Evolutionary conservation across 768 basidiomycete genomes (phyloP).

Genomic region (Kwoniella bestiolae): DNA sequence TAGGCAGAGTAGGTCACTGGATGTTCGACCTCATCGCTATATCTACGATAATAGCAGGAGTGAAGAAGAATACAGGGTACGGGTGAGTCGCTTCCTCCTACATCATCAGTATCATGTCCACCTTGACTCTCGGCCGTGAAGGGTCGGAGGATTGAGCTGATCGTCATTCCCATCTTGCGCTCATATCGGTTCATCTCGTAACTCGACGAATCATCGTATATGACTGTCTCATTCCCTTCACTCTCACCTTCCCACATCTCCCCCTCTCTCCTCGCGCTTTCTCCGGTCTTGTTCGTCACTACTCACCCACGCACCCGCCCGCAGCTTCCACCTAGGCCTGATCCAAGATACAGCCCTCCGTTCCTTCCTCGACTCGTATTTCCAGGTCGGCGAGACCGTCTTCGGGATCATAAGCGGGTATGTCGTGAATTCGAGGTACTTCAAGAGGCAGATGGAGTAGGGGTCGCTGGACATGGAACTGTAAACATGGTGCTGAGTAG

Average conservation of each 20-base stretch:
- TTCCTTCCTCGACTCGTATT: slow-evolving; percentile 45
- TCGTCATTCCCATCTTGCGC: no score
- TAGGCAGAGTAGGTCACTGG: slow-evolving; percentile 37
- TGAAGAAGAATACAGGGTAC: slow-evolving; percentile 44
- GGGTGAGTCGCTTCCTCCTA: slow-evolving; percentile 47
- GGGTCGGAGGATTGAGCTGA: no score
- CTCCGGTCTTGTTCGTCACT: no score
- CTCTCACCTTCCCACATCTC: no score
- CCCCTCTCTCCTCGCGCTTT: no score
- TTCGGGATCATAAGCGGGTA: slow-evolving; percentile 39
- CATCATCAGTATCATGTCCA: no score
- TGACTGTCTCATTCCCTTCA: background rate
- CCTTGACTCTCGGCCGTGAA: no score
- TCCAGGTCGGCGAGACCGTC: slow-evolving; percentile 44
- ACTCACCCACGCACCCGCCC: background rate
- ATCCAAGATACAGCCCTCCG: slow-evolving; percentile 44
- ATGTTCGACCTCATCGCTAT: slow-evolving; percentile 47
- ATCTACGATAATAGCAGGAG: slow-evolving; percentile 48
- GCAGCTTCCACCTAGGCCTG: slow-evolving; percentile 31
- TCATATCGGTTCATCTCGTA: no score
- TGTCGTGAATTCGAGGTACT: slow-evolving; percentile 50
- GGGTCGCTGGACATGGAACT: no score
- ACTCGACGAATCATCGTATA: no score
- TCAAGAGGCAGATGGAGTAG: slow-evolving; percentile 30
- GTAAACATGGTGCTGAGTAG: background rate